Evolutionary conservation across 768 basidiomycete genomes (phyloP), one percentile per base, ranked within the genome.

Genomic region (Cyclocybe cylindracea): DNA sequence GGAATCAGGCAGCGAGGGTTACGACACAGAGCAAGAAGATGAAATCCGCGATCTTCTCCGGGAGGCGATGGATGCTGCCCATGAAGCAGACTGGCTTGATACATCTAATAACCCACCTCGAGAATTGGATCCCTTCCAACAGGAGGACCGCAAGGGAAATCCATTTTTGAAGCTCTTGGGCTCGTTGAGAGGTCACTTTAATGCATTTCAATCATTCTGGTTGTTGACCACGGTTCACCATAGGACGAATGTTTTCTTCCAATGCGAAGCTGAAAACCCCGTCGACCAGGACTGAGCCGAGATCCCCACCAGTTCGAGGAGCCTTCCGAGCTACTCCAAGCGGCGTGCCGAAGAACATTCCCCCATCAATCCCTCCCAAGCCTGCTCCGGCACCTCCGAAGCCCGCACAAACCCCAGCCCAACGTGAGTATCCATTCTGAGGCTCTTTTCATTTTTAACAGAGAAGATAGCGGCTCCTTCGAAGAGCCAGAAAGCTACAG

Each of bases 131-230:
- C 73, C 78, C 44, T 75, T 78, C 42, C 64, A 73, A 37, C 65
- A 73, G 10, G 80, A 84, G 18, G 77, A 80, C 46, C 73, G 77
- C 46, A 85, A 85, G 61, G 80, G 77, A 14, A 94, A 93, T 61
- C 87, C 89, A 0, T 91, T 94, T 66, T 65, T 92, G 59, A 91
- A 85, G 63, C 66, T 91, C 34, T 71, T 94, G 56, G 85, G 85
- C 34, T 85, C 87, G 10, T 65, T 93, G 51, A 78, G 85, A 80
- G 91, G 90, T 85, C 48, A 34, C 68, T 39, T 18, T 10, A 13
- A 8, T 14, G 7, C 44, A 32, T 29, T 14, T 35, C 5, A n/a
- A 11, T 34, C 37, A 37, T 34, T 46, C 50, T 56, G 47, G 32
- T 45, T 36, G 16, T 34, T 47, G 44, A 47, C 32, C 29, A 11